Evolutionary conservation across 164 flowering plant species (phyloP).

Genomic region (Akebia trifoliata): DNA sequence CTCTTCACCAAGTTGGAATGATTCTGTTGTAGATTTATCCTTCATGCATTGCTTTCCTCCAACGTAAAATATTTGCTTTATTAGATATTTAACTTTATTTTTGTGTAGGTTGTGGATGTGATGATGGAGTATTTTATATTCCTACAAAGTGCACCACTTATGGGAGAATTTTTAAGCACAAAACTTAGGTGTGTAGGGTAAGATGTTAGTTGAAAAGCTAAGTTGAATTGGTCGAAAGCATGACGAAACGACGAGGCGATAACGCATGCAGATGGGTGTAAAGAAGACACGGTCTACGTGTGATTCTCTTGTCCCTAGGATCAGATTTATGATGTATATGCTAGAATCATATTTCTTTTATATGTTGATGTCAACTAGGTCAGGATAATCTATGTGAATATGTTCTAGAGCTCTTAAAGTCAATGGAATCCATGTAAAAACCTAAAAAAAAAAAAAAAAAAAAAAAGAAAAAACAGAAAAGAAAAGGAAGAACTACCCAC

Average conservation of each 20-base stretch:
- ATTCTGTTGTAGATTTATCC: constrained; percentile 38
- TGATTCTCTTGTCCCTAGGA: constrained; percentile 29
- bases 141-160: constrained; percentile 51
- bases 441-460: neutral
- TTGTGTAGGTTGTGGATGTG: constrained; percentile 11
- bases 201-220: constrained; percentile 17
- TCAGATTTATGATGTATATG: constrained; percentile 15
- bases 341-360: constrained; percentile 16
- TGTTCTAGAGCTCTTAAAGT: constrained; percentile 21
- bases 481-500: neutral
- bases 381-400: constrained; percentile 8
- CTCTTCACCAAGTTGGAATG: constrained; percentile 33
- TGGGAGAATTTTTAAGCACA: constrained; percentile 18
- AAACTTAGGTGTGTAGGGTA: constrained; percentile 10
- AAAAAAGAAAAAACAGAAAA: neutral
- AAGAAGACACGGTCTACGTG: constrained; percentile 31
- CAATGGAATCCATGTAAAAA: constrained; percentile 23
- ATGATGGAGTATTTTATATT: constrained; percentile 17
- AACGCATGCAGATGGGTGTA: constrained; percentile 32
- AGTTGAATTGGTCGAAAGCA: constrained; percentile 46
- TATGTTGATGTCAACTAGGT: constrained; percentile 22
- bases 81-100: neutral
- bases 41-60: constrained; percentile 65
- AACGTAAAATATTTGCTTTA: constrained; percentile 32
- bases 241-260: constrained; percentile 38